Percentiles rank a stretch among this genome's conserved stretches.
phyloP scores from a whole-genome alignment of 257 asterid species.

The Linaria vulgaris region DNA sequence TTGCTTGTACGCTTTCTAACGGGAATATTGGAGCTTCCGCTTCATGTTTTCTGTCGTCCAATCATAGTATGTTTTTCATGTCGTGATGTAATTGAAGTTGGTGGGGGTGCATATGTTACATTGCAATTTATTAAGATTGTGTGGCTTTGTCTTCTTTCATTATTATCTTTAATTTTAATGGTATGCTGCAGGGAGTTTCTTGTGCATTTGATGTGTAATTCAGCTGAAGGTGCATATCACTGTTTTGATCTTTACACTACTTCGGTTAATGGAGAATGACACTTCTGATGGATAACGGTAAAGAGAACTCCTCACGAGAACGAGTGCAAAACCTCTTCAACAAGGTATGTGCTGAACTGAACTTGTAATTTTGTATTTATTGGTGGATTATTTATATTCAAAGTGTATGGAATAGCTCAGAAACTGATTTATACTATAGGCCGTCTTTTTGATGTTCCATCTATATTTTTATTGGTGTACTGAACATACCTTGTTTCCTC shows the following conservation, averaged over 20 bases:
- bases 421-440: no score
- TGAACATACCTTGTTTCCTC: not conserved
- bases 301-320: constrained; percentile 50
- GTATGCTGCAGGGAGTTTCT: constrained; percentile 22
- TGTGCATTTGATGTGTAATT: constrained; percentile 26
- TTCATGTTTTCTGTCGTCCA: no score
- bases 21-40: no score
- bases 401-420: no score
- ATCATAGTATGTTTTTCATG: no score
- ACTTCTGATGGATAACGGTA: constrained; percentile 64
- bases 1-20: no score
- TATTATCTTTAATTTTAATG: not conserved
- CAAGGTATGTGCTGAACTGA: constrained; percentile 50
- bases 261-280: constrained; percentile 65
- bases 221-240: constrained; percentile 15
- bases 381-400: no score
- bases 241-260: constrained; percentile 22
- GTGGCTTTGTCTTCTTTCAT: not conserved
- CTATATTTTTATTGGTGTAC: not conserved
- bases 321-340: constrained; percentile 70
- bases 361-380: no score
- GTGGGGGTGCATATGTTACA: no score
- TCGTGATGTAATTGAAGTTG: no score
- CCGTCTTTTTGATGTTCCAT: not conserved
- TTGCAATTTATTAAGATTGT: no score